These are phyloP conservation scores for Punctularia strigosozonata DNA, from an alignment of 768 basidiomycete species.

Conservation along the genomic window DNA sequence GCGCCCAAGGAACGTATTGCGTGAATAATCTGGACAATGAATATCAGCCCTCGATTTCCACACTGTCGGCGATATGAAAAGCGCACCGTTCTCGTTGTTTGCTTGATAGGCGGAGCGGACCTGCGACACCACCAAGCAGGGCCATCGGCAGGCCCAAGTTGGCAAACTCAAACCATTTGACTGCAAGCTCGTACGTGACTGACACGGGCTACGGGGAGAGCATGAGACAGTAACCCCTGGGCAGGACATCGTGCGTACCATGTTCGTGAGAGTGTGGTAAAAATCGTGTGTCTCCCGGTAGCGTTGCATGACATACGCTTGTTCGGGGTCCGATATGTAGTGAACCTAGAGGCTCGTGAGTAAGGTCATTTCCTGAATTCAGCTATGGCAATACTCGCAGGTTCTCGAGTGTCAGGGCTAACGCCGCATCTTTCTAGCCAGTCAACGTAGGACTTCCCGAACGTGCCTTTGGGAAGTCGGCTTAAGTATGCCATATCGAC, in stretches of 20 bases:
- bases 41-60: slow-evolving; percentile 40
- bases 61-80: slow-evolving; percentile 15
- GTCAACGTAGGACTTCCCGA: slow-evolving; percentile 77
- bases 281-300: slow-evolving; percentile 98
- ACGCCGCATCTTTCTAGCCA: slow-evolving; percentile 87
- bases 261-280: slow-evolving; percentile 82
- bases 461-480: slow-evolving; percentile 62
- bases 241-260: too few relatives aligned
- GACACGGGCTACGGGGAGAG: too few relatives aligned
- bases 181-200: slow-evolving; percentile 82
- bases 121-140: slow-evolving; percentile 66
- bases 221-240: too few relatives aligned
- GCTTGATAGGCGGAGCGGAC: slow-evolving; percentile 56
- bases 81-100: slow-evolving; percentile 29
- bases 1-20: slow-evolving; percentile 90
- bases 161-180: slow-evolving; percentile 90
- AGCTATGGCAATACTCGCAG: slow-evolving; percentile 36
- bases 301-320: slow-evolving; percentile 96
- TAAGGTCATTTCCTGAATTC: neutral
- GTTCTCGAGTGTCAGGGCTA: slow-evolving; percentile 88
- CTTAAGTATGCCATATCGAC: slow-evolving; percentile 62
- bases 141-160: slow-evolving; percentile 89
- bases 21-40: too few relatives aligned
- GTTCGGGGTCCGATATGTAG: slow-evolving; percentile 89
- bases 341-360: slow-evolving; percentile 49